phyloP scores from a whole-genome alignment of 495 filamentous ascomycete genomes.

The Sporormia fimetaria region DNA sequence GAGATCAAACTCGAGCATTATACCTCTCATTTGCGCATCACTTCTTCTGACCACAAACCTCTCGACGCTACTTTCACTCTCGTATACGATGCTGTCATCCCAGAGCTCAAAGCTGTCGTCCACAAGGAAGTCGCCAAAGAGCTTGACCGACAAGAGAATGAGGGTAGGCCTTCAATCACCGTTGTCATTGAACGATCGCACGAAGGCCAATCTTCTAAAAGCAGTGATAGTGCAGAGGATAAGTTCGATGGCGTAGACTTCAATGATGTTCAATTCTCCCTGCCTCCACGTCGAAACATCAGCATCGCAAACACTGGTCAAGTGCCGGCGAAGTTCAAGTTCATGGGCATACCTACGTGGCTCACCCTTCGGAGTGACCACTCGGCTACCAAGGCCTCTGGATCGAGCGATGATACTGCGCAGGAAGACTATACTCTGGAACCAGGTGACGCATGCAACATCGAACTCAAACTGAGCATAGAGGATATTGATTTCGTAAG shows the following conservation, averaged over 20 bases:
- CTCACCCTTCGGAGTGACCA: conserved; percentile 51
- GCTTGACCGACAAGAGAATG: conserved; percentile 86
- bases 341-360: conserved; percentile 66
- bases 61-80: conserved; percentile 68
- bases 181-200: conserved; percentile 60
- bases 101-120: conserved; percentile 67
- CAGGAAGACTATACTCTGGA: conserved; percentile 48
- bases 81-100: conserved; percentile 71
- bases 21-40: conserved; percentile 72
- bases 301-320: conserved; percentile 88
- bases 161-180: conserved; percentile 72
- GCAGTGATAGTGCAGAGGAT: conserved; percentile 19
- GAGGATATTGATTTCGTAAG: conserved; percentile 51
- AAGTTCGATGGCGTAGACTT: conserved; percentile 56
- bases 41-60: conserved; percentile 95
- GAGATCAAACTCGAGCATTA: conserved; percentile 63
- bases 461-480: conserved; percentile 54
- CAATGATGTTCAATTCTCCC: conserved; percentile 57
- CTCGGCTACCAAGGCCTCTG: conserved; percentile 33
- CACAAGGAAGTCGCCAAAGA: conserved; percentile 81
- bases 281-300: conserved; percentile 49
- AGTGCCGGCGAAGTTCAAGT: conserved; percentile 60
- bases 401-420: conserved; percentile 28
- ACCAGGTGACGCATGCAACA: conserved; percentile 70
- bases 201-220: conserved; percentile 22